Conservation (phyloP, 495 filamentous ascomycete species). For the Penicillium ochrochloron region DNA sequence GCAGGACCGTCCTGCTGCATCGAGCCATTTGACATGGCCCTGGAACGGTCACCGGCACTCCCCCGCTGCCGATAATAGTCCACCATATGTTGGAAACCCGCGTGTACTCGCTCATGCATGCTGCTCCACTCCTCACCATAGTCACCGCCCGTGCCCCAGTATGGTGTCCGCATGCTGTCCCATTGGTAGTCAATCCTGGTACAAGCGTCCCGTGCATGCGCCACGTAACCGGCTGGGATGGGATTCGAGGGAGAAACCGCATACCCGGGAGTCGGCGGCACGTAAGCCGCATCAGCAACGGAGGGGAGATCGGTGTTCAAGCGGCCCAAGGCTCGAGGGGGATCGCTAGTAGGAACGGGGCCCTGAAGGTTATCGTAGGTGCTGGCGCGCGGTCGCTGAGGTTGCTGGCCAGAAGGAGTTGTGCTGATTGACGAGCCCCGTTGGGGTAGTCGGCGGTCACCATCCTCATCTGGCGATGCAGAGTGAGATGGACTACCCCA, state of each 20-base stretch:
- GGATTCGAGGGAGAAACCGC: constrained; percentile 77
- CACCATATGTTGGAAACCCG: constrained; percentile 74
- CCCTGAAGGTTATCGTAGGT: constrained; percentile 35
- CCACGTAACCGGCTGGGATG: constrained; percentile 86
- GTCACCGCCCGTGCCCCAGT: constrained; percentile 86
- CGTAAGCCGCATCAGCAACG: constrained; percentile 55
- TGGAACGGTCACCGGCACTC: constrained; percentile 44
- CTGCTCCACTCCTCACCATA: constrained; percentile 92
- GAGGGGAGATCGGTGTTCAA: constrained; percentile 42
- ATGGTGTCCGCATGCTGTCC: constrained; percentile 82
- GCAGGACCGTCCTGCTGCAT: constrained; percentile 61
- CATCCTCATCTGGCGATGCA: constrained; percentile 29
- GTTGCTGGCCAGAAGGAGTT: constrained; percentile 1
- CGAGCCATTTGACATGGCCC: constrained; percentile 43
- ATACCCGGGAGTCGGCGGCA: constrained; percentile 78
- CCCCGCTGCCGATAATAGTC: constrained; percentile 70
- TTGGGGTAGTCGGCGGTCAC: constrained; percentile 24
- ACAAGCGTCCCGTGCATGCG: constrained; percentile 90
- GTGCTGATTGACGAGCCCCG: neutral
- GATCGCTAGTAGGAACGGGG: constrained; percentile 20
- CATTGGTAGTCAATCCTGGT: constrained; percentile 88
- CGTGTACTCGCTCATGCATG: constrained; percentile 89
- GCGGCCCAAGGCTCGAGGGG: constrained; percentile 27
- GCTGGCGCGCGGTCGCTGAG: constrained; percentile 38
- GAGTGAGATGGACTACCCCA: constrained; percentile 52